A percentile compares a stretch with the other conserved stretches of the same genome.
These are phyloP conservation scores for Senna tora DNA, from an alignment of 306 rosid species.

Conservation along the genomic window DNA sequence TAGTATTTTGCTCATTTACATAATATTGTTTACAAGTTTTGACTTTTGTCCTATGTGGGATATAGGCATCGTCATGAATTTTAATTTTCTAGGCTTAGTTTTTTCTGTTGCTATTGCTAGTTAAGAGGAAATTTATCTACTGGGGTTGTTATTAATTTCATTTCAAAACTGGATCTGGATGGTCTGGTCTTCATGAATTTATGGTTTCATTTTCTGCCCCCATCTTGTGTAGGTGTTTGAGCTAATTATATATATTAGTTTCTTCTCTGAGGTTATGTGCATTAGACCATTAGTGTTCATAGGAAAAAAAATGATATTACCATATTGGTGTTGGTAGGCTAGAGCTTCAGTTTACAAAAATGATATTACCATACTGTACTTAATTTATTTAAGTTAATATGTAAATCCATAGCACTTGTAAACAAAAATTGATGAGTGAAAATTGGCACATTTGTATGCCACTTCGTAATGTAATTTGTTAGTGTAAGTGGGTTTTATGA, in stretches of 20 bases:
- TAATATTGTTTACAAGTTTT: slow-evolving; percentile 7
- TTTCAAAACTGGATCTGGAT: background rate
- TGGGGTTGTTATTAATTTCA: background rate
- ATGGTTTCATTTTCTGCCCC: background rate
- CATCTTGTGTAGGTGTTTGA: background rate
- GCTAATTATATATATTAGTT: background rate
- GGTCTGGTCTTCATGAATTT: background rate
- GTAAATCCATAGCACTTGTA: background rate
- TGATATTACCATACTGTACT: background rate
- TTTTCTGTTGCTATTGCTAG: background rate
- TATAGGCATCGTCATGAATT: slow-evolving; percentile 7
- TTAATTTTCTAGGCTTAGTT: background rate
- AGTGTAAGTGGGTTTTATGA: background rate
- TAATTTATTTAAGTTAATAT: background rate
- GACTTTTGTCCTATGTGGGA: slow-evolving; percentile 15
- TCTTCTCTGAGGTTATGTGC: background rate
- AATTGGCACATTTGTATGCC: slow-evolving; percentile 18
- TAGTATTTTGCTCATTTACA: slow-evolving; percentile 12
- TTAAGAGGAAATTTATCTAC: background rate
- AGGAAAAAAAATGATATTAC: background rate
- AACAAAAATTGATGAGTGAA: slow-evolving; percentile 19
- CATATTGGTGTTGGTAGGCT: background rate
- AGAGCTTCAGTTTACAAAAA: background rate
- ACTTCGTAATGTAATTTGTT: background rate
- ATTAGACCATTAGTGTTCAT: background rate